These are phyloP conservation scores for Pythium angustatum DNA, from an alignment of 352 stramenopile species.

Conservation along the genomic window DNA sequence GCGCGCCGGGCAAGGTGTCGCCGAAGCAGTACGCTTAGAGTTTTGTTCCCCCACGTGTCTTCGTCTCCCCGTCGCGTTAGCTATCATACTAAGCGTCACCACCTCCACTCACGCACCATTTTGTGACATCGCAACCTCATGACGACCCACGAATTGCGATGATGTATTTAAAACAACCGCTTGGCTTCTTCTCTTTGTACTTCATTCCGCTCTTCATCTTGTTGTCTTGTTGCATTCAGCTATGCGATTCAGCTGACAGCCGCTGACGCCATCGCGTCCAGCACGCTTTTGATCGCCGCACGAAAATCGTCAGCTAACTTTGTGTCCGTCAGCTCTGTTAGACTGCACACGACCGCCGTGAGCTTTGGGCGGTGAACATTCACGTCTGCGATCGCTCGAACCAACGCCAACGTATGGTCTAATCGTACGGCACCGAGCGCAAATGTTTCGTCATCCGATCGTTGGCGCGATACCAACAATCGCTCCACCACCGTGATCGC, in stretches of 20 bases:
- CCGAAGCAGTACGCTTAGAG: constrained; percentile 13
- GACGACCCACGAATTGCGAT: constrained; percentile 12
- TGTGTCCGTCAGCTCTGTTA: too few relatives aligned
- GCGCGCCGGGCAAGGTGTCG: constrained; percentile 18
- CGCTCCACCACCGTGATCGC: not conserved
- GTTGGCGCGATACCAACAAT: not conserved
- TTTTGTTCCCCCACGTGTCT: constrained; percentile 1
- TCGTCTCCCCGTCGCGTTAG: not conserved
- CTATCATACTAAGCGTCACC: constrained; percentile 1
- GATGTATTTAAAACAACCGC: constrained; percentile 13
- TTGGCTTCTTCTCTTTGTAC: not conserved
- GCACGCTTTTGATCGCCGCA: too few relatives aligned
- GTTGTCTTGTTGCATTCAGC: not conserved
- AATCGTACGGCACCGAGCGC: not conserved
- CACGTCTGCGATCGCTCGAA: not conserved
- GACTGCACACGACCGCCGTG: not conserved
- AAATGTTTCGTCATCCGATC: not conserved
- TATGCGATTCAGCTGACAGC: too few relatives aligned
- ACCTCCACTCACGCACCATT: constrained; percentile 1
- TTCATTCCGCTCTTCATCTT: not conserved
- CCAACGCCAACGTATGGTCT: not conserved
- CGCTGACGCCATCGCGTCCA: not conserved
- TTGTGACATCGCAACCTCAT: constrained; percentile 11
- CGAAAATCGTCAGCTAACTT: too few relatives aligned
- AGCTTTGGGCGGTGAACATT: not conserved